Evolutionary conservation across 2,329 filamentous ascomycete species (phyloP).

Genomic region (Botryotinia convoluta): DNA sequence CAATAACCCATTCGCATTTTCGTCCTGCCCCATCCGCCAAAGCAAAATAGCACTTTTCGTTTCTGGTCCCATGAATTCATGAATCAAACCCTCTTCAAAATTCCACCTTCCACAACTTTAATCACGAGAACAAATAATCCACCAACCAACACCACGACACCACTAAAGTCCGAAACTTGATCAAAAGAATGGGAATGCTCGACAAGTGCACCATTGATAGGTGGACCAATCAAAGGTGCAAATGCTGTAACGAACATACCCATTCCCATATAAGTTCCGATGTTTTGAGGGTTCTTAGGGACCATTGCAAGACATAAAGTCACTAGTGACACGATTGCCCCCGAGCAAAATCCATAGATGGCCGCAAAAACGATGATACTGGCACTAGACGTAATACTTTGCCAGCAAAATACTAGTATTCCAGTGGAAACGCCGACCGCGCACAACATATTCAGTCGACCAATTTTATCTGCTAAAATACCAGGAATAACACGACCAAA

Average conservation of each 20-base stretch:
- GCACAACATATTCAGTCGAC: conserved; percentile 38
- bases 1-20: background rate
- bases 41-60: background rate
- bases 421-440: conserved; percentile 2
- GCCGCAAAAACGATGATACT: conserved; percentile 18
- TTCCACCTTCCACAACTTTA: conserved; percentile 15
- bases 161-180: conserved; percentile 32
- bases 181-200: conserved; percentile 46
- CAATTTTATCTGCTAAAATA: conserved; percentile 18
- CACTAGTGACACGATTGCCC: conserved; percentile 38
- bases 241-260: conserved; percentile 61
- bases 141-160: conserved; percentile 29
- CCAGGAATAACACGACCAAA: conserved; percentile 19
- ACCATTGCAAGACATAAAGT: conserved; percentile 36
- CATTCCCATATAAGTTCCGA: conserved; percentile 67
- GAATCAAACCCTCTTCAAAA: conserved; percentile 2
- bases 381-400: conserved; percentile 13
- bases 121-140: conserved; percentile 20
- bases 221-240: conserved; percentile 63
- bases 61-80: background rate
- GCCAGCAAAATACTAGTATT: conserved; percentile 21
- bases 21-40: background rate
- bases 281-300: conserved; percentile 60
- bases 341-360: conserved; percentile 27
- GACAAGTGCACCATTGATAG: conserved; percentile 64